Base-by-base conservation (phyloP, 2,329 filamentous ascomycete genomes). In the Chaetomium strumarium region DNA sequence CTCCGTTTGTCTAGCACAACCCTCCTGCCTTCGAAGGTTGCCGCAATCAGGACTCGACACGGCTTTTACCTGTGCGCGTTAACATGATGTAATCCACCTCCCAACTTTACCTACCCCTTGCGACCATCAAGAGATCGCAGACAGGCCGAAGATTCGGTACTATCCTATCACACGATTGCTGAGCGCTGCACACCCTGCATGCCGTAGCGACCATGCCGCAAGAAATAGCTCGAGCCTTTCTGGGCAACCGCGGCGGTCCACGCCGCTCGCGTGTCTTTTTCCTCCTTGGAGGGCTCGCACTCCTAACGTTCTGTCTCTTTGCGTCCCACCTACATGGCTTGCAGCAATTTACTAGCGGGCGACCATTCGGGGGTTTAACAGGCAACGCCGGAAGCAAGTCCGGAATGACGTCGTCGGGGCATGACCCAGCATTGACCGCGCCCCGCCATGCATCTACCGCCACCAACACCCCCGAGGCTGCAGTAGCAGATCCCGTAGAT, bases 291-390 rank as follows among this genome's bases (percentile, higher is more conserved):
- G 39, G 19, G 7, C 19, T 58, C 2, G 31, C 52, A 16, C 40
- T 59, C 24, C 11, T 55, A 5, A 51, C 48, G 24, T 24, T 59
- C 13, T 58, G 54, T 20, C 20, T 56, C 10, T 55, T 56, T 39
- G 16, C 48, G 10, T 30, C 43, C 31, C 52, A 51, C 38, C 14
- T 55, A 10, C 46, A 46, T 11, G 17, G n/a, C 16, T 36, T 56
- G 16, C 50, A 46, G 9, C 51, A 34, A 5, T 11, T 54, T 29
- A 44, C 34, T 10, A 30, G n/a, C 36, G 13, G n/a, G 17, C 36
- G 24, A 2, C 30, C 31, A 16, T 19, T 29, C 12, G 17, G 30
- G 17, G 24, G 13, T 20, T 20, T 24, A 12, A 16, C 33, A n/a
- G 47, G 20, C 31, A 14, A 17, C 2, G 3, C 20, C 14, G 38